Percentiles rank a stretch among this genome's conserved stretches.
These are phyloP conservation scores for Arctium minus DNA, from an alignment of 129 eudicot genomes.

Conservation along the genomic window DNA sequence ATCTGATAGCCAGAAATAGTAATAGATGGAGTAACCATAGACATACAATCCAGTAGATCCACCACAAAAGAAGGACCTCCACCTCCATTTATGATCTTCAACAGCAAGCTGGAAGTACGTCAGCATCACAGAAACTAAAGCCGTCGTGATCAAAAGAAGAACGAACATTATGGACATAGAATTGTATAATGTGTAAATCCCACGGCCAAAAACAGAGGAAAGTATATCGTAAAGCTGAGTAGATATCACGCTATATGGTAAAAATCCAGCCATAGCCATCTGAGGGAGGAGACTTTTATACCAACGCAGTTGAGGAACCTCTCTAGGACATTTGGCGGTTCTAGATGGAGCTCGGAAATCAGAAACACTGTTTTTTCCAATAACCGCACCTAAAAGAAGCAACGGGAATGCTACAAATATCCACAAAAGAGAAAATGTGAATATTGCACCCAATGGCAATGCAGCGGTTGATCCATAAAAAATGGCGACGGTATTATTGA, in stretches of 20 bases:
- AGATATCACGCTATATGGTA: constrained; percentile 49
- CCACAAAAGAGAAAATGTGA: constrained; percentile 37
- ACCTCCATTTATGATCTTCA: constrained; percentile 78
- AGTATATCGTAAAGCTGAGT: constrained; percentile 45
- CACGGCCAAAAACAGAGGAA: constrained; percentile 42
- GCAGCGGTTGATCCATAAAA: constrained; percentile 37
- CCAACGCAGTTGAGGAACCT: constrained; percentile 49
- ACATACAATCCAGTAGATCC: constrained; percentile 38
- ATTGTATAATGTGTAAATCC: constrained; percentile 42
- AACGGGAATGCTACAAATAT: constrained; percentile 38
- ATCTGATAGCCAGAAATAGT: constrained; percentile 32
- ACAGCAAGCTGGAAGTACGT: constrained; percentile 72
- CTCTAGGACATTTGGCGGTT: constrained; percentile 45
- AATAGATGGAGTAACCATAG: constrained; percentile 35
- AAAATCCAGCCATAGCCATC: constrained; percentile 60
- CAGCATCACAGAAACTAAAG: constrained; percentile 48
- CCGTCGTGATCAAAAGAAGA: constrained; percentile 49
- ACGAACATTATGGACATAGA: constrained; percentile 15
- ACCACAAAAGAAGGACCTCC: constrained; percentile 58
- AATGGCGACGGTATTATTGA: constrained; percentile 36
- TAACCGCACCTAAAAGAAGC: constrained; percentile 39
- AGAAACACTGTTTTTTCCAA: constrained; percentile 29
- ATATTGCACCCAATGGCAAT: constrained; percentile 37
- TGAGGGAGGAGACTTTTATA: constrained; percentile 48
- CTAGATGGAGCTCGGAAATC: constrained; percentile 46